Evolutionary conservation across 495 filamentous ascomycete genomes (phyloP), one percentile per base, ranked within the genome.

Genomic region (Chaetomidium leptoderma): DNA sequence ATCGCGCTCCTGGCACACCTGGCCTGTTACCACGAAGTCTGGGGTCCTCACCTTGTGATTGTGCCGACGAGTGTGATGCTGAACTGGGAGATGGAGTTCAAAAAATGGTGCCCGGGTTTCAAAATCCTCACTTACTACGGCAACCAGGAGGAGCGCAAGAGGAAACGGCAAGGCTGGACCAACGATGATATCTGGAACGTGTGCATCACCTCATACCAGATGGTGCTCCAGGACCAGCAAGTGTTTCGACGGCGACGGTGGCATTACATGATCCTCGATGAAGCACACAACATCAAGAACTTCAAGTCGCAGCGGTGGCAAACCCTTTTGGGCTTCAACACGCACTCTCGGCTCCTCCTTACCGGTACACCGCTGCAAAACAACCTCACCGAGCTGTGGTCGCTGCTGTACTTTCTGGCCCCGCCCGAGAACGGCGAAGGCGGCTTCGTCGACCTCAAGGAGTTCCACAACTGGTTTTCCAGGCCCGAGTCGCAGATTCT

Each of bases 81-180:
- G 51, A 99, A 99, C 69, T 99, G 95, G 95, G 95, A 97, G 69
- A 97, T 96, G 87, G 95, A 99, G 71, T 99, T 99, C 79, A 97
- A 97, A 67, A 97, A 97, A 71, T 99, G 91, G 86, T 91, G 90
- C 48, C 95, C 95, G 13, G 95, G 95, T 2, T 99, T 99, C 80
- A 97, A 96, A 68, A 92, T 97, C 58, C 83, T 97, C 60, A 92
- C 91, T 2, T 99, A 99, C 75, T 97, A 97, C 68, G 95, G 95
- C 14, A 88, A 83, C 39, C 84, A 88, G 64, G 93, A 97, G 59
- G 92, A 97, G 75, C 87, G 95, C 19, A 90, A 88, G 69, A 79
- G 83, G 63, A 96, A 96, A 73, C 86, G 95, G 40, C 83, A 86
- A 63, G 92, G 92, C 21, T 97, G 95, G 93, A 87, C 80, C 58